Percentiles rank a stretch among this genome's conserved stretches.
These are phyloP conservation scores for Teunomyces aglyptinius DNA, from an alignment of 805 yeast genomes.

Conservation along the genomic window DNA sequence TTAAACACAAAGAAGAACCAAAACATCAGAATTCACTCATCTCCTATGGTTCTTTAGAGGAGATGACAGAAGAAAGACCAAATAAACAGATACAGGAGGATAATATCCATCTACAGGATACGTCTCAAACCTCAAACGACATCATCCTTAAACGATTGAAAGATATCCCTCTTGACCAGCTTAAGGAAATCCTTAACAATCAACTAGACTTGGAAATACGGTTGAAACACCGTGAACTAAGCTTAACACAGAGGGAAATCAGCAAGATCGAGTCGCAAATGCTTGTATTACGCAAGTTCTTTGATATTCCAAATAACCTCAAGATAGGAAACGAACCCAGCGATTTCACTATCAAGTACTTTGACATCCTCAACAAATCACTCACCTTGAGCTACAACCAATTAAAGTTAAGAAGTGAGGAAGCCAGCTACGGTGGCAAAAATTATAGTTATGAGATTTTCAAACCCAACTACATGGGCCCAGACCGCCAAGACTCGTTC, in stretches of 20 bases:
- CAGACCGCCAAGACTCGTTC: slow-evolving; percentile 1
- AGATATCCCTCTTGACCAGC: slow-evolving; percentile 20
- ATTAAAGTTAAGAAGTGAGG: slow-evolving; percentile 11
- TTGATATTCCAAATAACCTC: slow-evolving; percentile 39
- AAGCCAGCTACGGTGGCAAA: background rate
- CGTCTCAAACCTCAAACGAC: background rate
- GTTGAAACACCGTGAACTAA: slow-evolving; percentile 56
- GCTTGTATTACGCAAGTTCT: slow-evolving; percentile 47
- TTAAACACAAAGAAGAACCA: background rate
- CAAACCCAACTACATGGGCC: slow-evolving; percentile 8
- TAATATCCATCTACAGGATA: background rate
- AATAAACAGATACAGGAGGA: background rate
- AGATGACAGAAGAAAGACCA: background rate
- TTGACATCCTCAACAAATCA: slow-evolving; percentile 33
- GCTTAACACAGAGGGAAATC: slow-evolving; percentile 51
- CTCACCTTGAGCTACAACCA: slow-evolving; percentile 33
- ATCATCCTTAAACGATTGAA: slow-evolving; percentile 6
- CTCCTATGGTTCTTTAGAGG: background rate
- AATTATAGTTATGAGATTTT: slow-evolving; percentile 7
- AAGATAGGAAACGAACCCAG: slow-evolving; percentile 43
- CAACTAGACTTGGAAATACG: slow-evolving; percentile 61
- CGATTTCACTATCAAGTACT: slow-evolving; percentile 44
- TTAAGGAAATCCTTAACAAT: slow-evolving; percentile 36
- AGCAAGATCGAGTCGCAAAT: slow-evolving; percentile 58
- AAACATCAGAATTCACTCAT: background rate